phyloP scores from a whole-genome alignment of 176 grass and related monocot species.

The Bolboschoenus planiculmis region DNA sequence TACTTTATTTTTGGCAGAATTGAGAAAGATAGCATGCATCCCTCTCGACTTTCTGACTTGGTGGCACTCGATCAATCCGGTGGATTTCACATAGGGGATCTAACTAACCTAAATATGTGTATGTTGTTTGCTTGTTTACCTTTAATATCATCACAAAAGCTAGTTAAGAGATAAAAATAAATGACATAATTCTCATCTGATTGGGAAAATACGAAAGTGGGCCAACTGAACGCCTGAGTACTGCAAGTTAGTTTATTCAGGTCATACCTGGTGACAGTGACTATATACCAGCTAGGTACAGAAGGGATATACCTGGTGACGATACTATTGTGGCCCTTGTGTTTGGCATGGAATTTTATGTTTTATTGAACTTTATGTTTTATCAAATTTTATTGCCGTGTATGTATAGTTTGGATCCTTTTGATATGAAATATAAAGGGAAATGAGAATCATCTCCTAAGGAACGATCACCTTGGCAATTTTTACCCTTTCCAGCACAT shows the following conservation, averaged over 20 bases:
- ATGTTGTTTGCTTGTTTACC: slow-evolving; percentile 28
- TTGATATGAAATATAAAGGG: not conserved
- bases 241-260: not conserved
- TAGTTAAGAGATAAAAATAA: not conserved
- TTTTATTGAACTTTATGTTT: not conserved
- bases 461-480: not conserved
- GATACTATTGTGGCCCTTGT: not conserved
- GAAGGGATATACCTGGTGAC: not conserved
- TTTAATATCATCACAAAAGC: not conserved
- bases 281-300: not conserved
- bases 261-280: not conserved
- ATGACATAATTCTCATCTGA: not conserved
- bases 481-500: too few species aligned
- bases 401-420: not conserved
- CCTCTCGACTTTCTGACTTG: slow-evolving; percentile 48
- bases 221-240: not conserved
- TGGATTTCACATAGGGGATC: slow-evolving; percentile 58
- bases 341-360: not conserved
- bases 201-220: not conserved
- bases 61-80: slow-evolving; percentile 46
- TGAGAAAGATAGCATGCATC: slow-evolving; percentile 53
- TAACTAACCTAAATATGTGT: slow-evolving; percentile 46
- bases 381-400: not conserved
- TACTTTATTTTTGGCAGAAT: slow-evolving; percentile 31
- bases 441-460: too few species aligned